These are phyloP conservation scores for Saccharata proteae DNA, from an alignment of 2,329 filamentous ascomycete genomes.

Conservation along the genomic window DNA sequence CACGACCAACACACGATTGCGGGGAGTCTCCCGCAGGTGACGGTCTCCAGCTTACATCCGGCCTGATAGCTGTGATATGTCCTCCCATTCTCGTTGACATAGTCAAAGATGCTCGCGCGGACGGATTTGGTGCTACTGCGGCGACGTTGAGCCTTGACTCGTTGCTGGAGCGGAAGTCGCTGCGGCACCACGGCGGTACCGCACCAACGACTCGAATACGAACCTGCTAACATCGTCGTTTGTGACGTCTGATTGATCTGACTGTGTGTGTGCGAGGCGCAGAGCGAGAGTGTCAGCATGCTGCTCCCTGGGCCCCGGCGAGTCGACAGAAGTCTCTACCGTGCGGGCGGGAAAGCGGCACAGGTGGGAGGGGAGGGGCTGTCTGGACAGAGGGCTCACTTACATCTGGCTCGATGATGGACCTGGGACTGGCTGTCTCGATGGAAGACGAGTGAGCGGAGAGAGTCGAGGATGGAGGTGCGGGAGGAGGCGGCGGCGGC, in stretches of 20 bases:
- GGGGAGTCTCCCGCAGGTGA: no score
- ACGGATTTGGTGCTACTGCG: constrained; percentile 19
- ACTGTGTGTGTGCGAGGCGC: no score
- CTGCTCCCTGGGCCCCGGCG: background rate
- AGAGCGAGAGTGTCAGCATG: background rate
- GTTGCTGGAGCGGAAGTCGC: no score
- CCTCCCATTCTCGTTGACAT: constrained; percentile 27
- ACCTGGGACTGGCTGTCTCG: constrained; percentile 5
- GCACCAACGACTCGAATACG: no score
- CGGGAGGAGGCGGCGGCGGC: constrained; percentile 3
- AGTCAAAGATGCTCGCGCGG: constrained; percentile 27
- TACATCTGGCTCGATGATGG: constrained; percentile 8
- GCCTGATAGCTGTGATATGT: constrained; percentile 28
- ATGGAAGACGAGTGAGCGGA: constrained; percentile 1
- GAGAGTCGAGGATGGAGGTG: background rate
- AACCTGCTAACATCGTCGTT: no score
- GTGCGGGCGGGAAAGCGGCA: no score
- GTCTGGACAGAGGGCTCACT: constrained; percentile 3
- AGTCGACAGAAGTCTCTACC: no score
- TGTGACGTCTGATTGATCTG: no score
- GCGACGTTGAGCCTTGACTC: no score
- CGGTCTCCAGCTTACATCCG: constrained; percentile 20
- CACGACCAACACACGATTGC: background rate
- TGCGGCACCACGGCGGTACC: no score
- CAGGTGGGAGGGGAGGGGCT: background rate